Base-by-base conservation (phyloP, 495 filamentous ascomycete genomes). In the Pseudotulostoma volvatum region DNA sequence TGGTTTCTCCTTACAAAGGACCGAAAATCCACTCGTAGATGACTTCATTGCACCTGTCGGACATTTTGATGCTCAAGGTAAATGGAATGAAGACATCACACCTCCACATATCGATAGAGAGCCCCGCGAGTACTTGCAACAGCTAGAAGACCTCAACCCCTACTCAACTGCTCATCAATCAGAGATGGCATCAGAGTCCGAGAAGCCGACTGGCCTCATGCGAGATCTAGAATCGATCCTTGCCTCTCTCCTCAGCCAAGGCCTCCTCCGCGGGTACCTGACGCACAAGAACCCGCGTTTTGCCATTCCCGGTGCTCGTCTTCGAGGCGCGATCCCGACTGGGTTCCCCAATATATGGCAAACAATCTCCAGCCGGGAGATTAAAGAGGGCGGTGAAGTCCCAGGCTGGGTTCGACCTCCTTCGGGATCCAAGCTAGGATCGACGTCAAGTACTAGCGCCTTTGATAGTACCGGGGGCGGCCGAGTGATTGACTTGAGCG, bases 191-290 rank as follows among this genome's bases (percentile, higher is more conserved):
- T 42, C 14, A 9, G 50, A 72, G 48, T 19, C 53, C 59, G 46
- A 59, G 60, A 41, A 74, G 48, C 47, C 66, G 32, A 53, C 61
- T 31, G 61, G 74, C 9, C 57, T 73, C 31, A 63, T 78, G 50
- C 57, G 70, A 1, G 78, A 79, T 45, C 65, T 93, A n/a, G 90
- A 94, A 56, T 73, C 68, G 2, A 74, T 84, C 2, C 63, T 92
- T 7, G 70, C 81, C 1, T 80, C 78, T 1, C 62, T 95, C 4
- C 68, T 93, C 11, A 75, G 78, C 18, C 84, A 93, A 54, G 80
- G 78, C 5, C 62, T 95, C n/a, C 67, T 95, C 36, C 76, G 77
- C 40, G 90, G 90, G 3, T 97, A 87, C 46, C 68, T 95, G 16
- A 81, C 81, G 8, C 81, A 90, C 46, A 61, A 68, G 21, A 76